These are phyloP conservation scores for Clarireedia paspali DNA, from an alignment of 2,329 filamentous ascomycete species.

Conservation along the genomic window DNA sequence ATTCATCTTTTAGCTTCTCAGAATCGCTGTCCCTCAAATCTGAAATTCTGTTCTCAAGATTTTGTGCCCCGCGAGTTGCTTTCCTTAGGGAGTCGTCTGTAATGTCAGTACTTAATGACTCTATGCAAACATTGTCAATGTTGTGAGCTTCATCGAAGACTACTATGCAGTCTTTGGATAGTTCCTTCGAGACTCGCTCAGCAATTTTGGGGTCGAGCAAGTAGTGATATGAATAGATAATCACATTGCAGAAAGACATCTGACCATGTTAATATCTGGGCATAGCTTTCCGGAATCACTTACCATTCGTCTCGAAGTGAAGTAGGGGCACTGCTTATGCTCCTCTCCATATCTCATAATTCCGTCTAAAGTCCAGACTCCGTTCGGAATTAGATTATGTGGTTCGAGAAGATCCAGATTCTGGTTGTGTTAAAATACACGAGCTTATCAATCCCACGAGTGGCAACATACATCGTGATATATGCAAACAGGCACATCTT, in stretches of 20 bases:
- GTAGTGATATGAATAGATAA: constrained; percentile 99
- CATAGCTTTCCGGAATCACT: constrained; percentile 19
- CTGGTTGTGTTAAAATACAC: constrained; percentile 32
- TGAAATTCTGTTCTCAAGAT: constrained; percentile 80
- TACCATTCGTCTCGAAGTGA: constrained; percentile 90
- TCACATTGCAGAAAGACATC: constrained; percentile 99
- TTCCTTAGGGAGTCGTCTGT: constrained; percentile 91
- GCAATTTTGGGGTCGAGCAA: constrained; percentile 96
- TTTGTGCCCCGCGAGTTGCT: constrained; percentile 82
- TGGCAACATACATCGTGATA: constrained; percentile 71
- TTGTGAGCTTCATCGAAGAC: constrained; percentile 99
- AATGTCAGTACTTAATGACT: constrained; percentile 91
- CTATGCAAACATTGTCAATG: constrained; percentile 99
- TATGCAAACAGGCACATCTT: constrained; percentile 87
- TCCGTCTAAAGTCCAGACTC: constrained; percentile 91
- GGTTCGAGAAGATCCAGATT: constrained; percentile 93
- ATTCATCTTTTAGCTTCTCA: constrained; percentile 89
- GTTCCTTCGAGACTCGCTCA: constrained; percentile 71
- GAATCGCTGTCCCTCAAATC: constrained; percentile 97
- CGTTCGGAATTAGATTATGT: constrained; percentile 88
- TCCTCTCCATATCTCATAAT: constrained; percentile 86
- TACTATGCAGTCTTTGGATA: constrained; percentile 97
- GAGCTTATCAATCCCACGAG: not conserved
- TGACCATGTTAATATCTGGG: constrained; percentile 30
- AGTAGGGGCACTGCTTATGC: constrained; percentile 96